Percentiles rank a stretch among this genome's conserved stretches.
Evolutionary conservation across 805 yeast species (phyloP).

Genomic region (Kluyveromyces starmeri): DNA sequence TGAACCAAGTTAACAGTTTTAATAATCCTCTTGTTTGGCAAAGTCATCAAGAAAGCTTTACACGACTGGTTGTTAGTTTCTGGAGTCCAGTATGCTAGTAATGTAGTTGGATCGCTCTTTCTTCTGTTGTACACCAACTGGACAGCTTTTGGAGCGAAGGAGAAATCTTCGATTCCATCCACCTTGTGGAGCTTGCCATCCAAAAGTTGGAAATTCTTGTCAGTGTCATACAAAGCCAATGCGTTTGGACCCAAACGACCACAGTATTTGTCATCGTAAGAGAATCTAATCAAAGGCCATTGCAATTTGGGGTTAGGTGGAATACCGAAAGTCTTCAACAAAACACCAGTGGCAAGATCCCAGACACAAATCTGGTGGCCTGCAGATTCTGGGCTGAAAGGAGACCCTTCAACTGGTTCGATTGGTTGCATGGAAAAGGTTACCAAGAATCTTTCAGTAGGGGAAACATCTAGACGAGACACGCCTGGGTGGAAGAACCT

Average conservation of each 20-base stretch:
- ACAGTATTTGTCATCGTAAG: constrained; percentile 82
- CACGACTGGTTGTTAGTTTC: constrained; percentile 90
- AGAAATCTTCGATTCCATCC: constrained; percentile 81
- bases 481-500: constrained; percentile 86
- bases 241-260: constrained; percentile 94
- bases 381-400: constrained; percentile 77
- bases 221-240: constrained; percentile 79
- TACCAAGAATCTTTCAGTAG: constrained; percentile 81
- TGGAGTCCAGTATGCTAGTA: constrained; percentile 95
- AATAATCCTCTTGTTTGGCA: constrained; percentile 72
- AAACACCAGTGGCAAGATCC: constrained; percentile 78
- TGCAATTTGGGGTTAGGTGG: constrained; percentile 61
- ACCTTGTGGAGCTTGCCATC: constrained; percentile 81
- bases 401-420: constrained; percentile 53
- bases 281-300: constrained; percentile 98
- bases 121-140: constrained; percentile 49
- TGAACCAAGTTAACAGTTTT: constrained; percentile 93
- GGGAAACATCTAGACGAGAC: constrained; percentile 83
- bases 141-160: constrained; percentile 89
- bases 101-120: constrained; percentile 47
- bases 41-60: constrained; percentile 81
- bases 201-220: constrained; percentile 62
- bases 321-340: constrained; percentile 84
- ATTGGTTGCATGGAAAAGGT: constrained; percentile 86
- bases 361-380: constrained; percentile 93